Evolutionary conservation across 345 rosid species (phyloP).

Genomic region (Sonneratia caseolaris): DNA sequence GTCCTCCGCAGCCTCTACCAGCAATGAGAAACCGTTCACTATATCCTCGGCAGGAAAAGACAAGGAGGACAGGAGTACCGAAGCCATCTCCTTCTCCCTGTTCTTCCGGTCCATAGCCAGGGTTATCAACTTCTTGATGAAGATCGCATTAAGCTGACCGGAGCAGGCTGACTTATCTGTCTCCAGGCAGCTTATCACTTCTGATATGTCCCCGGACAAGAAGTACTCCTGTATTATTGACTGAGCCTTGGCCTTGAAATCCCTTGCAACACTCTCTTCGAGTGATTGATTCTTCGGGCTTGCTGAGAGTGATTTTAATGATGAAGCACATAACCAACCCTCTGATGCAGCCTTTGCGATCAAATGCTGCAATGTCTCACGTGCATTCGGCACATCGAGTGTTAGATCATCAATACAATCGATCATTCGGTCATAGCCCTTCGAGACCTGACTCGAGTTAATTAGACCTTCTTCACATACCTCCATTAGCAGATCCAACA

Average conservation of each 20-base stretch:
- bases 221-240: conserved; percentile 66
- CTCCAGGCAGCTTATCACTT: conserved; percentile 53
- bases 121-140: conserved; percentile 63
- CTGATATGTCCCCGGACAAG: conserved; percentile 53
- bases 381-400: conserved; percentile 72
- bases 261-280: conserved; percentile 30
- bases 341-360: conserved; percentile 76
- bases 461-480: conserved; percentile 60
- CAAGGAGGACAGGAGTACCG: conserved; percentile 59
- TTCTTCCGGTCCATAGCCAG: conserved; percentile 81
- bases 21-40: conserved; percentile 48
- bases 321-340: conserved; percentile 80
- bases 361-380: conserved; percentile 39
- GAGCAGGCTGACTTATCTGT: conserved; percentile 33
- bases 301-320: conserved; percentile 43
- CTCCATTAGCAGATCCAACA: conserved; percentile 56
- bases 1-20: conserved; percentile 74
- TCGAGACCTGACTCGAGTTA: conserved; percentile 64
- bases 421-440: conserved; percentile 67
- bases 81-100: conserved; percentile 90
- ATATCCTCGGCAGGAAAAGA: conserved; percentile 63
- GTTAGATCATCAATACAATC: conserved; percentile 66
- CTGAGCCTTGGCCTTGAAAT: conserved; percentile 55
- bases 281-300: conserved; percentile 24
- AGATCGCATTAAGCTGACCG: conserved; percentile 52